Base-by-base conservation (phyloP, 2,329 filamentous ascomycete genomes). In the Phyllosticta capitalensis region DNA sequence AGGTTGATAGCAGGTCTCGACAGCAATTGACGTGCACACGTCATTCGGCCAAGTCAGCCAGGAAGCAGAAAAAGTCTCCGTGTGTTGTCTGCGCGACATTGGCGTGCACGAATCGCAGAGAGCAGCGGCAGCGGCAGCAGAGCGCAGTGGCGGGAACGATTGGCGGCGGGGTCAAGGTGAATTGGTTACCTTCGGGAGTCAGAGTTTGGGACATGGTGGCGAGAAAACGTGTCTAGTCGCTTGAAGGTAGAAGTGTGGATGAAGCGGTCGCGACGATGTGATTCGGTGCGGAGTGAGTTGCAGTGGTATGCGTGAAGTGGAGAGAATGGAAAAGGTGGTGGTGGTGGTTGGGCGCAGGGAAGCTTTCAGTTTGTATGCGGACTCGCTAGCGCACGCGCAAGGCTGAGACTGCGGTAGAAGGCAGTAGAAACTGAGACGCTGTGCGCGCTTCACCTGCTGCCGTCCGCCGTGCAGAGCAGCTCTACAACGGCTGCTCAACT, bases 151-250 rank as follows among this genome's bases (percentile, higher is more conserved):
- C 22, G n/a, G 45, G 61, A 28, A 52, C 20, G 52, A 50, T 52
- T 59, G 63, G 62, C 55, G 63, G 68, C 67, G 70, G 67, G 66
- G 65, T 55, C 64, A 65, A n/a, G 4, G 14, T n/a, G 38, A n/a
- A 45, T 7, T n/a, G 14, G 38, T 45, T 70, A 75, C 72, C 72
- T 74, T 75, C 72, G 61, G 72, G 72, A 59, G 68, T 70, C 55
- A 73, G 59, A 59, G 60, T 54, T 49, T 63, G 54, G 22, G 61
- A 61, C 64, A 65, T 65, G 54, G 53, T 54, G 59, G 61, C 26
- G 55, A 12, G 45, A 24, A 26, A 21, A 45, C 69, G 68, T 9
- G 56, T 30, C 59, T 70, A 26, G 24, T 26, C 24, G 65, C 1
- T n/a, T 45, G 14, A 5, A 45, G 38, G 5, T 45, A 45, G n/a